These are phyloP conservation scores for Scleroderma bovista DNA, from an alignment of 768 basidiomycete genomes.

Conservation along the genomic window DNA sequence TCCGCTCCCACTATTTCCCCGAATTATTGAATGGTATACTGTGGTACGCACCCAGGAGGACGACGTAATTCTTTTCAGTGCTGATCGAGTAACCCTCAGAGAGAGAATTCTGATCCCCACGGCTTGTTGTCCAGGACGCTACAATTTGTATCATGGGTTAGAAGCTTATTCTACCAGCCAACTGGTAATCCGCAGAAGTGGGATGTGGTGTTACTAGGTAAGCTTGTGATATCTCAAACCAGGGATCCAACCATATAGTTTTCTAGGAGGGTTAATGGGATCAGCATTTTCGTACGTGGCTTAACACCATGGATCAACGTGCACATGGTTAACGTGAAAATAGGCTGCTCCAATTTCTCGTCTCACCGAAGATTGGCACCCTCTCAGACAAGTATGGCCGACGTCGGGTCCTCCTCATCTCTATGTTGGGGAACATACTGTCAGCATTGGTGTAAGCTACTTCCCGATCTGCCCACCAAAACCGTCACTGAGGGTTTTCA, in stretches of 20 bases:
- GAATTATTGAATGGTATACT: conserved; percentile 92
- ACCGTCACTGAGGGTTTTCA: conserved; percentile 21
- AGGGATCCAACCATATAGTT: conserved; percentile 6
- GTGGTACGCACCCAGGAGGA: conserved; percentile 39
- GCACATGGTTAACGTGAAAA: conserved; percentile 25
- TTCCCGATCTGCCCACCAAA: conserved; percentile 1
- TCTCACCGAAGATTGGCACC: conserved; percentile 76
- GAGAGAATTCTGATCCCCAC: conserved; percentile 63
- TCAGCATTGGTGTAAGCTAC: conserved; percentile 75
- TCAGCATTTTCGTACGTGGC: conserved; percentile 81
- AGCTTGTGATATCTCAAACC: conserved; percentile 10
- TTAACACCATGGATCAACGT: conserved; percentile 25
- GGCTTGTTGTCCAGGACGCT: conserved; percentile 75
- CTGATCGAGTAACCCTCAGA: conserved; percentile 32
- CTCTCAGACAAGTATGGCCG: conserved; percentile 90
- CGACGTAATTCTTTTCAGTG: not conserved
- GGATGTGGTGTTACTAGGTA: conserved; percentile 92
- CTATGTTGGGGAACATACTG: conserved; percentile 90
- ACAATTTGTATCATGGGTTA: conserved; percentile 55
- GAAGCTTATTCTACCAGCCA: conserved; percentile 60
- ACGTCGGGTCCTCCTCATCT: conserved; percentile 72
- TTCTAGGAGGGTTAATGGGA: conserved; percentile 80
- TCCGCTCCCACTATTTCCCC: conserved; percentile 94
- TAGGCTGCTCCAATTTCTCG: conserved; percentile 78
- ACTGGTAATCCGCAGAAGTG: conserved; percentile 66